A percentile compares a stretch with the other conserved stretches of the same genome.
Conservation (phyloP, 345 rosid genomes). For the Lumnitzera littorea region DNA sequence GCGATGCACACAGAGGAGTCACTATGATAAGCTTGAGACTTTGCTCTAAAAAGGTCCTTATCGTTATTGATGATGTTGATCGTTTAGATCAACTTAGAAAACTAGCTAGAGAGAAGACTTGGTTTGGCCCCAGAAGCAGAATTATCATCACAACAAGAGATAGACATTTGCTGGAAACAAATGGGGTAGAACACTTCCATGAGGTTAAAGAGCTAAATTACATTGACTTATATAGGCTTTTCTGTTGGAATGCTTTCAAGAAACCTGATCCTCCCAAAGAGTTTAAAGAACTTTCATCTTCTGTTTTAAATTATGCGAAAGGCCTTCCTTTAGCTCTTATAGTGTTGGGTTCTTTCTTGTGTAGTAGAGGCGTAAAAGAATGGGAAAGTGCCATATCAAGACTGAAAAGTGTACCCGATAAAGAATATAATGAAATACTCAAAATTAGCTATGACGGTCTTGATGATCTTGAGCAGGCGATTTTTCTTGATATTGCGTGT, state of each 20-base stretch:
- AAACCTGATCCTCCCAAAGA: conserved; percentile 6
- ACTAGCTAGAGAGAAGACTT: conserved; percentile 9
- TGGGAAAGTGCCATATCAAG: conserved; percentile 18
- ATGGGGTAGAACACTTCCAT: conserved; percentile 10
- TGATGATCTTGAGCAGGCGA: conserved; percentile 14
- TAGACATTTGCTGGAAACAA: conserved; percentile 12
- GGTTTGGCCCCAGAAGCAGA: conserved; percentile 24
- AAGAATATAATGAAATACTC: conserved; percentile 15
- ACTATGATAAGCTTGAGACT: conserved; percentile 10
- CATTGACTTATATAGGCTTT: conserved; percentile 12
- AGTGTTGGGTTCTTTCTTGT: conserved; percentile 21
- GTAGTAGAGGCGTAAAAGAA: conserved; percentile 8
- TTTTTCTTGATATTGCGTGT: conserved; percentile 26
- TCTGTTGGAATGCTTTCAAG: conserved; percentile 21
- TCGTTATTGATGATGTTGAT: conserved; percentile 27
- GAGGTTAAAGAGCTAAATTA: conserved; percentile 9
- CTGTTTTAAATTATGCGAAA: conserved; percentile 12
- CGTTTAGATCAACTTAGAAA: conserved; percentile 12
- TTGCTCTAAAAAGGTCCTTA: conserved; percentile 12
- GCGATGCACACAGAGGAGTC: conserved; percentile 12
- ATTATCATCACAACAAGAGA: conserved; percentile 27
- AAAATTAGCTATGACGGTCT: conserved; percentile 19
- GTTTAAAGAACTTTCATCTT: conserved; percentile 4
- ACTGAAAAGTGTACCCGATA: conserved; percentile 12
- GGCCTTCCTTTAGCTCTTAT: conserved; percentile 24